Percentiles rank a stretch among this genome's conserved stretches.
These are phyloP conservation scores for Veloboletus limbatus DNA, from an alignment of 1,284 basidiomycete genomes.

Conservation along the genomic window DNA sequence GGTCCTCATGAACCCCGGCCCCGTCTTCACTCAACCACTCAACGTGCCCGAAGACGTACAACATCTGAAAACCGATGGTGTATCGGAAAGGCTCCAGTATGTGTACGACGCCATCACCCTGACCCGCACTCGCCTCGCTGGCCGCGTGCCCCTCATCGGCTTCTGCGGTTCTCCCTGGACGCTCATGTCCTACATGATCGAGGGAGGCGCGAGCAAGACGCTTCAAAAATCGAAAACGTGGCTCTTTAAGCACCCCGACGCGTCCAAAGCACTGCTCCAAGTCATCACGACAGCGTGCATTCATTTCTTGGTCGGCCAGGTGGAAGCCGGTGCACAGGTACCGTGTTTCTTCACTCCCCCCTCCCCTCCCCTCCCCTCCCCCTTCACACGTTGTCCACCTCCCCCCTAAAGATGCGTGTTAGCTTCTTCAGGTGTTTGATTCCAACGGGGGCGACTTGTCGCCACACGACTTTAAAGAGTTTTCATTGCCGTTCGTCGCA, in stretches of 20 bases:
- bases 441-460: constrained; percentile 92
- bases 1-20: constrained; percentile 91
- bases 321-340: constrained; percentile 91
- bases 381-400: too few species aligned
- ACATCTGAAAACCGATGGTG: constrained; percentile 66
- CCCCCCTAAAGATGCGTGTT: not conserved
- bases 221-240: constrained; percentile 88
- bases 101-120: constrained; percentile 87
- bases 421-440: constrained; percentile 95
- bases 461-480: constrained; percentile 78
- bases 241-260: constrained; percentile 86
- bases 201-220: constrained; percentile 88
- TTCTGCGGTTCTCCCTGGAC: constrained; percentile 98
- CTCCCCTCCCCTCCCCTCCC: not conserved
- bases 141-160: constrained; percentile 90
- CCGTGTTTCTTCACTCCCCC: constrained; percentile 20
- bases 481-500: constrained; percentile 67
- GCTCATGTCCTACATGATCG: constrained; percentile 95
- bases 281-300: constrained; percentile 83
- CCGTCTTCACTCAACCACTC: constrained; percentile 83
- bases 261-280: constrained; percentile 72
- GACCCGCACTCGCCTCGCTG: constrained; percentile 75
- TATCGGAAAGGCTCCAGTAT: constrained; percentile 82
- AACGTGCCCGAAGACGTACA: constrained; percentile 69
- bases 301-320: constrained; percentile 86